Conservation (phyloP, 208 protist genomes). For the Spongospora subterranea region DNA sequence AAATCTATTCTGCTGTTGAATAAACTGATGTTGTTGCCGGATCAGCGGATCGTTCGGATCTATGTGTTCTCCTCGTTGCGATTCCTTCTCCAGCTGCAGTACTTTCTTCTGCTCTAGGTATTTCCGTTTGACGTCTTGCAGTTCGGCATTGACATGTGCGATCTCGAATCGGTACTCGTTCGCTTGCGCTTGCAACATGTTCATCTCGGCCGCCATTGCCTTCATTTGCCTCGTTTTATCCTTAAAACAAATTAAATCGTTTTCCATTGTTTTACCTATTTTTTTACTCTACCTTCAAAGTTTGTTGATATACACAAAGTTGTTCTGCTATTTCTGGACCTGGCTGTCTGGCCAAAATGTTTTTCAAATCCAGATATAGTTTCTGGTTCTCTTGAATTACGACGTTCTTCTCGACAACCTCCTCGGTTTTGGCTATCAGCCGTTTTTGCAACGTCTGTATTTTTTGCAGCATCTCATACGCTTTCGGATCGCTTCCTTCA, state of each 20-base stretch:
- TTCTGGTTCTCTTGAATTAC: slow-evolving; percentile 85
- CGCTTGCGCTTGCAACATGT: slow-evolving; percentile 83
- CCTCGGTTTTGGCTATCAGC: slow-evolving; percentile 90
- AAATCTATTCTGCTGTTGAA: slow-evolving; percentile 56
- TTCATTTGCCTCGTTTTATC: slow-evolving; percentile 87
- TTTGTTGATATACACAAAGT: slow-evolving; percentile 88
- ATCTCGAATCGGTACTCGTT: slow-evolving; percentile 87
- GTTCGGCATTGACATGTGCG: slow-evolving; percentile 84
- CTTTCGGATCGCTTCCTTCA: slow-evolving; percentile 79
- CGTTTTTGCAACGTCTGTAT: slow-evolving; percentile 94
- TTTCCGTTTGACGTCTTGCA: slow-evolving; percentile 89
- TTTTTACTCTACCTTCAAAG: slow-evolving; percentile 74
- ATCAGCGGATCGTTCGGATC: background rate
- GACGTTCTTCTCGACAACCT: slow-evolving; percentile 82
- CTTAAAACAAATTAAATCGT: slow-evolving; percentile 54
- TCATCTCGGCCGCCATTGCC: slow-evolving; percentile 77
- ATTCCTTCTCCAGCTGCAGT: slow-evolving; percentile 73
- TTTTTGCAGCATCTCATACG: slow-evolving; percentile 93
- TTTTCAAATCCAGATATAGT: slow-evolving; percentile 87
- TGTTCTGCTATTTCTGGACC: slow-evolving; percentile 93
- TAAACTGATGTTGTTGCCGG: slow-evolving; percentile 52
- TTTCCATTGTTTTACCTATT: background rate
- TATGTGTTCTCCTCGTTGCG: slow-evolving; percentile 1
- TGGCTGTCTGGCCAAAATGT: slow-evolving; percentile 87
- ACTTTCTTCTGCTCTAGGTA: slow-evolving; percentile 90